Conservation (phyloP, 768 basidiomycete species). For the Hypholoma fasciculare region DNA sequence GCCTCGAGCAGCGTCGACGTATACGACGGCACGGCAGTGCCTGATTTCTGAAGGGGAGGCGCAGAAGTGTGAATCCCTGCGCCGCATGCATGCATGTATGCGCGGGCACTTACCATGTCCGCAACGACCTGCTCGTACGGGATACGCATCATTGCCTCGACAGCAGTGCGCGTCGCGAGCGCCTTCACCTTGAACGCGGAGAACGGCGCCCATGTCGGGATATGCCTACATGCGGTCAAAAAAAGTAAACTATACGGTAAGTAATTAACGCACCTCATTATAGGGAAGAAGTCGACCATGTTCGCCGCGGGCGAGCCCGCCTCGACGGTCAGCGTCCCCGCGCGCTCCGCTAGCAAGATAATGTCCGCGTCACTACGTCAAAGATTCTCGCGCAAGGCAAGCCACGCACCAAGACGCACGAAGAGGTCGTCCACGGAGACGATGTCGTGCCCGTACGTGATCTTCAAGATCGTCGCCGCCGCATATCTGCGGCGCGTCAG, state of each 20-base stretch:
- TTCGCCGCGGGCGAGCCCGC: conserved; percentile 46
- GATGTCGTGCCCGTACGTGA: conserved; percentile 49
- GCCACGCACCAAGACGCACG: conserved; percentile 38
- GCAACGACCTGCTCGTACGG: conserved; percentile 52
- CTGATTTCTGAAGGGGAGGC: conserved; percentile 32
- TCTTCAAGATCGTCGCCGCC: conserved; percentile 47
- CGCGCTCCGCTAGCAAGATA: conserved; percentile 38
- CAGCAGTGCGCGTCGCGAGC: conserved; percentile 39
- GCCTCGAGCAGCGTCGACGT: conserved; percentile 44
- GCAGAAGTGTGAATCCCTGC: conserved; percentile 11
- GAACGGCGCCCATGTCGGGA: conserved; percentile 52
- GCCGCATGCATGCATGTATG: conserved; percentile 13
- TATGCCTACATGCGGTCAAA: conserved; percentile 30
- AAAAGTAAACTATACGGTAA: not conserved
- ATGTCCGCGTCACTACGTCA: conserved; percentile 1
- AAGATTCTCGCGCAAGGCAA: not conserved
- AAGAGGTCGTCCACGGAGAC: conserved; percentile 43
- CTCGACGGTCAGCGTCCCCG: conserved; percentile 44
- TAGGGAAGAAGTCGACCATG: conserved; percentile 50
- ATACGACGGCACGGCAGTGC: conserved; percentile 43
- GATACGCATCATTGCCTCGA: conserved; percentile 47
- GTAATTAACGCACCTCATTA: conserved; percentile 32
- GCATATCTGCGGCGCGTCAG: conserved; percentile 33
- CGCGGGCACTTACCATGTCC: conserved; percentile 38
- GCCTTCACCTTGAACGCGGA: conserved; percentile 47